Base-by-base conservation (phyloP, 345 rosid species). In the Linum lewisii region DNA sequence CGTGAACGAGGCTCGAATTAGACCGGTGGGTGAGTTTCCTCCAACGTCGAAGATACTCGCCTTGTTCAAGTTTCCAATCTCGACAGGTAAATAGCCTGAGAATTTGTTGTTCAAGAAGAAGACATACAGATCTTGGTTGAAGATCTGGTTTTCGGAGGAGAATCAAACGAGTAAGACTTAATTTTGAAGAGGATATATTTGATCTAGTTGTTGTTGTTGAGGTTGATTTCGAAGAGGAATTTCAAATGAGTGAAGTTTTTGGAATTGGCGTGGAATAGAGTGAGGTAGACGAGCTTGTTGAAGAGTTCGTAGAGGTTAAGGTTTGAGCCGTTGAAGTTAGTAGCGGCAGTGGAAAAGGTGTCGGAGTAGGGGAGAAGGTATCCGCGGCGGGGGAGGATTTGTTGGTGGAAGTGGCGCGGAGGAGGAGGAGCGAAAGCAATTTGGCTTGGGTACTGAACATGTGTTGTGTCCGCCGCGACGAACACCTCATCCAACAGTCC, bases 261-360 rank as follows among this genome's bases (percentile, higher is more conserved):
- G 59, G 80, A 72, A 64, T 79, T 78, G 49, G 81, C 80, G 21
- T 82, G 83, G 59, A 82, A 82, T 45, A 82, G n/a, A 13, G 81
- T 79, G 9, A 82, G 75, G 67, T 82, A 80, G 1, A 74, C 76
- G 20, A 82, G 72, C 29, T 64, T 70, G 52, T 79, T 78, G 49
- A 81, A 22, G 65, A 82, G 75, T 34, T 73, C 80, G 18, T 66
- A 73, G 0, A 79, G 66, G 4, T 11, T 2, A 16, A 42, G 3
- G 66, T 52, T 29, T 0, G 78, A 73, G 32, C 80, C 80, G 7
- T 76, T 76, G 75, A 79, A 74, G 54, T 79, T 6, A 6, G 32
- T 6, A 6, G 32, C 32, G 32, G 32, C 32, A 6, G 32, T n/a
- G n/a, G 2, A 26, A 26, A 2, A 2, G 32, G 32, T 6, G 2